phyloP scores from a whole-genome alignment of 2,329 filamentous ascomycete genomes.

The Beauveria rudraprayagi region DNA sequence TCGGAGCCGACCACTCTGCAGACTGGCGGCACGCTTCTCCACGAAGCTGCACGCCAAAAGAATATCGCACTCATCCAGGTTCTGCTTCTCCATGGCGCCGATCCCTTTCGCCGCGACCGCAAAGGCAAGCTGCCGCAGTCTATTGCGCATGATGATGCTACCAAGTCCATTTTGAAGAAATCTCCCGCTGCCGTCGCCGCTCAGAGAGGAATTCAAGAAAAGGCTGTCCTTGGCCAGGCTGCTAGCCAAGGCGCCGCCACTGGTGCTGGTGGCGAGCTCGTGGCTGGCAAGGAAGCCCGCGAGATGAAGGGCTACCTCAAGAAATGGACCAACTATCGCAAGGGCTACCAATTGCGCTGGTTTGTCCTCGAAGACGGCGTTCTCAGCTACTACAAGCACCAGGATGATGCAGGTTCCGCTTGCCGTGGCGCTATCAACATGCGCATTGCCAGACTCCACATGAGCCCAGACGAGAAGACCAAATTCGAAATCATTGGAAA shows the following conservation, averaged over 20 bases:
- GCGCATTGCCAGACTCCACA: constrained; percentile 87
- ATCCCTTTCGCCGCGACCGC: constrained; percentile 89
- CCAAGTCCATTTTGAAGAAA: constrained; percentile 79
- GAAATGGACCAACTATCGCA: constrained; percentile 99
- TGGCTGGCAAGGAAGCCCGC: constrained; percentile 75
- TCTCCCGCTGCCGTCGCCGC: constrained; percentile 91
- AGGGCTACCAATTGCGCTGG: constrained; percentile 93
- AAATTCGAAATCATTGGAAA: constrained; percentile 98
- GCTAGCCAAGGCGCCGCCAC: constrained; percentile 47
- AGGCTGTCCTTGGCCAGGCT: constrained; percentile 78
- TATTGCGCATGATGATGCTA: constrained; percentile 89
- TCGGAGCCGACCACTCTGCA: constrained; percentile 72
- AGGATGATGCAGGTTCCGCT: constrained; percentile 92
- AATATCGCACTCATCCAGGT: constrained; percentile 85
- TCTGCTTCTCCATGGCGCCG: constrained; percentile 84
- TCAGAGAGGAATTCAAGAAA: constrained; percentile 93
- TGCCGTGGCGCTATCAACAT: constrained; percentile 98
- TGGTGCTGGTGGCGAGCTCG: constrained; percentile 47
- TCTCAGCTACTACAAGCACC: constrained; percentile 97
- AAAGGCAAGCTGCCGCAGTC: constrained; percentile 95
- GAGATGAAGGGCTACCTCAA: constrained; percentile 99
- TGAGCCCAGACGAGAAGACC: constrained; percentile 95
- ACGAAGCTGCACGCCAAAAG: constrained; percentile 79
- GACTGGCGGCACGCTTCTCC: constrained; percentile 82
- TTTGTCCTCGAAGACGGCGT: constrained; percentile 97